These are phyloP conservation scores for Eucalyptus shirleyi DNA, from an alignment of 345 rosid genomes.

Conservation along the genomic window DNA sequence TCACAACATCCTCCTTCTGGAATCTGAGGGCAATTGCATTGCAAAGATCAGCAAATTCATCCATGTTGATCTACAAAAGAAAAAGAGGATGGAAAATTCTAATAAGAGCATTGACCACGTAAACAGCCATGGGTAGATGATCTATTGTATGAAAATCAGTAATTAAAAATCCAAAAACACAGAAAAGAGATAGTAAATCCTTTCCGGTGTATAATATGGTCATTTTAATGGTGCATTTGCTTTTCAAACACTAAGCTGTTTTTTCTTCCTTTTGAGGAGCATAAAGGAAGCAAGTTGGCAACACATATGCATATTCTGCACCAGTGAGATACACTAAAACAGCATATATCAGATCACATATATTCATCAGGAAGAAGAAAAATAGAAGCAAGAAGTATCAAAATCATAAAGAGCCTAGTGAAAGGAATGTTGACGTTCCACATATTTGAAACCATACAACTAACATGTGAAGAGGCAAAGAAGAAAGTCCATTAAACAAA, in stretches of 20 bases:
- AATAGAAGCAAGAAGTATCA: background rate
- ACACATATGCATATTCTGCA: background rate
- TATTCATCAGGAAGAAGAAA: background rate
- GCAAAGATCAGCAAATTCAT: slow-evolving; percentile 91
- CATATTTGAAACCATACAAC: background rate
- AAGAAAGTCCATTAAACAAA: background rate
- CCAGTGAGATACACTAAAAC: background rate
- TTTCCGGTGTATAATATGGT: background rate
- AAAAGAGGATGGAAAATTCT: background rate
- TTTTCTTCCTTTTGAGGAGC: background rate
- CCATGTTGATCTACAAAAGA: slow-evolving; percentile 63
- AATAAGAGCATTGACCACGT: background rate
- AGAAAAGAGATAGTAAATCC: background rate
- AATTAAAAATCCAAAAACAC: background rate
- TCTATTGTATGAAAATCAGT: background rate
- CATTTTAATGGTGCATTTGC: background rate
- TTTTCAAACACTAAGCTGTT: background rate
- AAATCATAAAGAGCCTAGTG: background rate
- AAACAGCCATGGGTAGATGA: background rate
- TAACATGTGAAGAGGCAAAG: background rate
- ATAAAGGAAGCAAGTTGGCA: background rate
- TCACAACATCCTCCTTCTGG: slow-evolving; percentile 84
- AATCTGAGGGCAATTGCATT: slow-evolving; percentile 90
- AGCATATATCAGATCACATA: background rate
- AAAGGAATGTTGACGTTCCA: background rate